Percentiles rank a stretch among this genome's conserved stretches.
Evolutionary conservation across 164 flowering plant species (phyloP).

Genomic region (Aristolochia fimbriata): DNA sequence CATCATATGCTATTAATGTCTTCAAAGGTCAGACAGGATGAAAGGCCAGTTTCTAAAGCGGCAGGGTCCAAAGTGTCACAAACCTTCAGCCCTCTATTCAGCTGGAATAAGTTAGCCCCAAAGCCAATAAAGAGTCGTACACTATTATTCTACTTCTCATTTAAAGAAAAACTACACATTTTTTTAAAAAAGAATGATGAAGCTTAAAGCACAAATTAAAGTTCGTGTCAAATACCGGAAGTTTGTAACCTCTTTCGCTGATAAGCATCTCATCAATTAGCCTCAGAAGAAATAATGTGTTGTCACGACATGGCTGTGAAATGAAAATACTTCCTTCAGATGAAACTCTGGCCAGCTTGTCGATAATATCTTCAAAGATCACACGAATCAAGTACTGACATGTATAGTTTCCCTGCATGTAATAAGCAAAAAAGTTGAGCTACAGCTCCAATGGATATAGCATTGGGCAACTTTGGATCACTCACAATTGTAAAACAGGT

Average conservation of each 20-base stretch:
- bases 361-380: slow-evolving; percentile 62
- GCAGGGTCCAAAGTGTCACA: too few relatives aligned
- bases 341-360: slow-evolving; percentile 45
- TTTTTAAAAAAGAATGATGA: too few relatives aligned
- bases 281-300: slow-evolving; percentile 67
- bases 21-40: background rate
- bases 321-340: slow-evolving; percentile 62
- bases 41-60: too few relatives aligned
- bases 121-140: too few relatives aligned
- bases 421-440: slow-evolving; percentile 1
- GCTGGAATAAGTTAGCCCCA: too few relatives aligned
- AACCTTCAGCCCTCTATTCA: too few relatives aligned
- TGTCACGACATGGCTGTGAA: slow-evolving; percentile 95
- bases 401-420: slow-evolving; percentile 46
- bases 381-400: slow-evolving; percentile 51
- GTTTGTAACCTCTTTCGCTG: slow-evolving; percentile 48
- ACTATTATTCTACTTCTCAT: too few relatives aligned
- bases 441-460: background rate
- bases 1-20: too few relatives aligned
- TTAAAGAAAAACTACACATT: too few relatives aligned
- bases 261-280: slow-evolving; percentile 87
- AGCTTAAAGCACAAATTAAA: too few relatives aligned
- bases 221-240: slow-evolving; percentile 47
- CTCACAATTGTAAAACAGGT: background rate
- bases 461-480: background rate